These are phyloP conservation scores for Tylopilus felleus DNA, from an alignment of 768 basidiomycete species.

Conservation along the genomic window DNA sequence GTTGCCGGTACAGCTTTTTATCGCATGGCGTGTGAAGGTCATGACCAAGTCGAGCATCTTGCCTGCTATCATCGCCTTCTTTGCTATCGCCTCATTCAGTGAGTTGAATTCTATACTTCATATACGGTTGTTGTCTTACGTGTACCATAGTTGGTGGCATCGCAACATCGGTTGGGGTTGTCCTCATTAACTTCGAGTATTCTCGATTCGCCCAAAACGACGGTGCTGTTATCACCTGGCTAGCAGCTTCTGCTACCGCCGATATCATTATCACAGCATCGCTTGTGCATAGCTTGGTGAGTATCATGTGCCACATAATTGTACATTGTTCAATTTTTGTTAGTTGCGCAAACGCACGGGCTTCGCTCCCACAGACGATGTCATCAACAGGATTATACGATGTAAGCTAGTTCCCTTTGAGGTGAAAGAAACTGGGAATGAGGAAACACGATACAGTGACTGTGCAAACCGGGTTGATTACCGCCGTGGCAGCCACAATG, in stretches of 20 bases:
- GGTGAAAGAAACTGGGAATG: background rate
- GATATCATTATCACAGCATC: constrained; percentile 43
- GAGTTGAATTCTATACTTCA: background rate
- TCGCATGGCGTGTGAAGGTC: constrained; percentile 41
- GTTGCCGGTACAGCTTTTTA: constrained; percentile 44
- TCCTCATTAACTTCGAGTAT: constrained; percentile 30
- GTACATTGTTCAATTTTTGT: background rate
- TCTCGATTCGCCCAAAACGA: constrained; percentile 33
- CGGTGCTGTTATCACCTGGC: constrained; percentile 38
- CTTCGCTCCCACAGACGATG: constrained; percentile 36
- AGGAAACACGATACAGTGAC: constrained; percentile 18
- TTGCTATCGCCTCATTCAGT: constrained; percentile 11
- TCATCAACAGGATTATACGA: constrained; percentile 41
- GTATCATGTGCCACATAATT: background rate
- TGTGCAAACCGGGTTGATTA: constrained; percentile 27
- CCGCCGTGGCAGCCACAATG: constrained; percentile 2
- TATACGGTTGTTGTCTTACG: background rate
- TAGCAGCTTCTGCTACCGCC: constrained; percentile 38
- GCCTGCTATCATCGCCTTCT: constrained; percentile 22
- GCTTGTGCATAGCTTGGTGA: constrained; percentile 43
- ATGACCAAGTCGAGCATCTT: constrained; percentile 30
- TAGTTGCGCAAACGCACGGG: constrained; percentile 38
- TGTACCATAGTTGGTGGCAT: constrained; percentile 32
- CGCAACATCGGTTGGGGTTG: constrained; percentile 31
- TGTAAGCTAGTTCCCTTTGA: constrained; percentile 18